Base-by-base conservation (phyloP, 1,284 basidiomycete species). In the Anthracocystis walkeri region DNA sequence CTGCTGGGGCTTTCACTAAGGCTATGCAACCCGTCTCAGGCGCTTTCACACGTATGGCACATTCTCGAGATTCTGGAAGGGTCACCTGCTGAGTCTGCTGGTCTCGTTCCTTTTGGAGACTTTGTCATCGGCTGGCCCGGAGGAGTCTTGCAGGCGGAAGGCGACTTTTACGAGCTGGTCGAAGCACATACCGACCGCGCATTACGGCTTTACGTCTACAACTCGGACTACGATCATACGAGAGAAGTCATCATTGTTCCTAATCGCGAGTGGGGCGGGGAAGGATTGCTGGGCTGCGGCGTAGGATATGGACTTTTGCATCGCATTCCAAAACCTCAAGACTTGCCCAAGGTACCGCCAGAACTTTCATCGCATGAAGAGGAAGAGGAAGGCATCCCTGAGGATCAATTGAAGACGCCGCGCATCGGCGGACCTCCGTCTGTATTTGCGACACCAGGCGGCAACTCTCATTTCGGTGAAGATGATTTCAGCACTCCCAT, bases 1-100 rank as follows among this genome's bases (percentile, higher is more conserved):
- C 86, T 98, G 27, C 88, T 99, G 8, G 96, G 96, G 1, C 88
- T 98, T 6, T 95, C 93, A 73, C 91, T 98, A 89, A 90, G 96
- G 18, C 90, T 97, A 82, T 98, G 92, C 66, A 75, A 79, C 33
- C 82, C 82, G 2, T 70, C 78, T 12, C 79, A 75, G 33, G 75
- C 81, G 1, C 64, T 82, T 0, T 76, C 68, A 7, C 73, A 79
- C 53, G 81, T 98, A 7, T 99, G 96, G 95, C 96, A 99, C 86
- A 94, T 99, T 50, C 88, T 99, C 55, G 97, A 99, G 84, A 94
- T 99, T 8, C 87, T 97, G 40, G 95, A 98, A 86, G 95, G 94
- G 20, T 94, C 92, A 69, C 97, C 97, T 8, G 96, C 96, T 6
- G 95, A 98, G 87, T 76, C 72, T 4, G 81, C 78, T 58, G 93